phyloP scores from a whole-genome alignment of 2,329 filamentous ascomycete species.

The Ceratocystis ficicola region DNA sequence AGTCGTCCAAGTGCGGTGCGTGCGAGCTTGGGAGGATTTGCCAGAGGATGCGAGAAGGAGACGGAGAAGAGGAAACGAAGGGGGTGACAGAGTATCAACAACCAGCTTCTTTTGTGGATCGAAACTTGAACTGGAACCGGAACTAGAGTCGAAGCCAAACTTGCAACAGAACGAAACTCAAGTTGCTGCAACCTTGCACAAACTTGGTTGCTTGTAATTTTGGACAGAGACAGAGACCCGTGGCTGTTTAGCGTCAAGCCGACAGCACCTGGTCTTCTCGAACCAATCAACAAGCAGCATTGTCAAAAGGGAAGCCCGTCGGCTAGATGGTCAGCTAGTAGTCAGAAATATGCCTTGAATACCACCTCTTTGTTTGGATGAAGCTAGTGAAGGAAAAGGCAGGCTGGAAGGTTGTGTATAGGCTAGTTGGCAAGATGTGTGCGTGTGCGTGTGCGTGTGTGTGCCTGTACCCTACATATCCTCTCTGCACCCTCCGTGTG shows the following conservation, averaged over 20 bases:
- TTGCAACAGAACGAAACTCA: conserved; percentile 2
- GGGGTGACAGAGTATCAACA: background rate
- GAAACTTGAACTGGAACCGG: background rate
- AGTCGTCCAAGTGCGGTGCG: background rate
- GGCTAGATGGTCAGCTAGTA: no score
- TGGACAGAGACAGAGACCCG: no score
- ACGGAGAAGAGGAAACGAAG: background rate
- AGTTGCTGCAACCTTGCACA: background rate
- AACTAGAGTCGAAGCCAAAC: conserved; percentile 5
- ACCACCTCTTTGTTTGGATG: background rate
- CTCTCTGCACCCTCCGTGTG: no score
- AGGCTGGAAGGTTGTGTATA: background rate
- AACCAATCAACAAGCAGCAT: background rate
- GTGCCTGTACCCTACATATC: no score
- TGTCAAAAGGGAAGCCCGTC: no score
- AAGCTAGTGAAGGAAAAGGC: background rate
- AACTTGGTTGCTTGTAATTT: background rate
- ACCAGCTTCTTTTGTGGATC: background rate
- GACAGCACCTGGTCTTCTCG: background rate
- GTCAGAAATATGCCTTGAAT: no score
- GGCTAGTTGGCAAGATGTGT: background rate
- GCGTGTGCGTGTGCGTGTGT: background rate
- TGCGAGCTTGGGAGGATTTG: background rate
- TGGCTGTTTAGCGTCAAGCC: background rate
- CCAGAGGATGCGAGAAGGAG: background rate